These are phyloP conservation scores for Candida tallmaniae DNA, from an alignment of 805 yeast species.

Conservation along the genomic window DNA sequence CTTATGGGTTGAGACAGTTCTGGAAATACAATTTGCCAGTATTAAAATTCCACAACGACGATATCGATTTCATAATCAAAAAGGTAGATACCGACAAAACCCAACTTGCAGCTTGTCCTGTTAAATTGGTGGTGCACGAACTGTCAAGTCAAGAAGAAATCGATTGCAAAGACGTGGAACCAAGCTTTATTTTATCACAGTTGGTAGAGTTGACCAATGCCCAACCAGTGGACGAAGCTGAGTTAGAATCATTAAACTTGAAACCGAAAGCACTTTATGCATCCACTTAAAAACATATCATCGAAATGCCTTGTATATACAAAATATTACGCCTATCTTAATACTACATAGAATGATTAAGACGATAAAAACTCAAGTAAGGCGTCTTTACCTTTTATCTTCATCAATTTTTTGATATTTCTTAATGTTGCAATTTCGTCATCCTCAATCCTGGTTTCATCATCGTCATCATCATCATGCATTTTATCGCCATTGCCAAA, in stretches of 20 bases:
- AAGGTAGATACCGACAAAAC: conserved; percentile 41
- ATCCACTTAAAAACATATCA: neutral
- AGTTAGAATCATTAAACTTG: conserved; percentile 29
- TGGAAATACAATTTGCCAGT: conserved; percentile 75
- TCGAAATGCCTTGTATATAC: conserved; percentile 8
- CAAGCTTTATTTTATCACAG: conserved; percentile 52
- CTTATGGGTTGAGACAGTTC: conserved; percentile 67
- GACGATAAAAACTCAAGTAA: conserved; percentile 53
- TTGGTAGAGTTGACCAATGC: conserved; percentile 52
- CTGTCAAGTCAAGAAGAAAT: conserved; percentile 28
- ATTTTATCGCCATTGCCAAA: conserved; percentile 8
- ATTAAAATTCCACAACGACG: conserved; percentile 79
- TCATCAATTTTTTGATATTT: conserved; percentile 57
- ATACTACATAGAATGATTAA: conserved; percentile 2
- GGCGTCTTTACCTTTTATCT: conserved; percentile 64
- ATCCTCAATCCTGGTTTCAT: no score
- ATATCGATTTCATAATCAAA: conserved; percentile 54
- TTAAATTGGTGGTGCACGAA: conserved; percentile 38
- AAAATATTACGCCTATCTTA: conserved; percentile 2
- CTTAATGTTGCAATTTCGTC: conserved; percentile 52
- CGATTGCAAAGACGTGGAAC: conserved; percentile 49
- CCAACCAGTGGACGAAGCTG: conserved; percentile 41
- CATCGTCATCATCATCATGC: neutral
- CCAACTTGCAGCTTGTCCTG: conserved; percentile 42
- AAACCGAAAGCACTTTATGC: neutral